Evolutionary conservation across 768 basidiomycete genomes (phyloP).

Genomic region (Phylloporus arenicola): DNA sequence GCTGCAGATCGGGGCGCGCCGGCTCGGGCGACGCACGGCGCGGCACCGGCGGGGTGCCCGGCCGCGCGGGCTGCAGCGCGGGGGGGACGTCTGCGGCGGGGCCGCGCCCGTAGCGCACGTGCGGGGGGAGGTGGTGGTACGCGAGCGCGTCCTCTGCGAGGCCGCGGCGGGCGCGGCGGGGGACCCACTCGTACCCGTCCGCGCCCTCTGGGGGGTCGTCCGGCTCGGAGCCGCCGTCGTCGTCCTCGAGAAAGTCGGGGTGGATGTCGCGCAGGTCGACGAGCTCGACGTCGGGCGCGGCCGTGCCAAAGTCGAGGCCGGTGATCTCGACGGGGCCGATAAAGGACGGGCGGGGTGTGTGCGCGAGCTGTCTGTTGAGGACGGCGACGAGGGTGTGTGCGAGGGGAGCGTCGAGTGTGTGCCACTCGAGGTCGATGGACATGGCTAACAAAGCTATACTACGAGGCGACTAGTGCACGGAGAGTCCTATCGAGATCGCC

Average conservation of each 20-base stretch:
- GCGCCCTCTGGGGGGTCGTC: slow-evolving; percentile 55
- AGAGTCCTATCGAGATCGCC: slow-evolving; percentile 27
- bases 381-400: slow-evolving; percentile 62
- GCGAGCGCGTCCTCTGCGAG: slow-evolving; percentile 48
- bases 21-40: slow-evolving; percentile 12
- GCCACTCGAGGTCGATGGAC: slow-evolving; percentile 97
- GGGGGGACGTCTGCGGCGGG: slow-evolving; percentile 56
- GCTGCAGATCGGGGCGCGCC: slow-evolving; percentile 64
- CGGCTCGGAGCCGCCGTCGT: slow-evolving; percentile 30
- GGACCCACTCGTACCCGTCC: slow-evolving; percentile 83
- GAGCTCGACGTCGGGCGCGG: slow-evolving; percentile 79
- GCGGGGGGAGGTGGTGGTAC: slow-evolving; percentile 69
- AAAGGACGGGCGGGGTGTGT: slow-evolving; percentile 78
- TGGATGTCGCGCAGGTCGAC: slow-evolving; percentile 92
- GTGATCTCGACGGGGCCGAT: slow-evolving; percentile 89
- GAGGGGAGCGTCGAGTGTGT: slow-evolving; percentile 68
- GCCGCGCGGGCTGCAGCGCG: slow-evolving; percentile 35
- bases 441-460: slow-evolving; percentile 36
- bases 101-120: slow-evolving; percentile 60
- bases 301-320: slow-evolving; percentile 82
- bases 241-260: slow-evolving; percentile 87
- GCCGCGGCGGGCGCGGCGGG: slow-evolving; percentile 53
- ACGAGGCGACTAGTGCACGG: slow-evolving; percentile 19
- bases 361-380: slow-evolving; percentile 74
- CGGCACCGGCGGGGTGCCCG: too few relatives aligned